Evolutionary conservation across 371 early-diverging fungal genomes (phyloP), one percentile per base, ranked within the genome.

Genomic region (Capniomyces stellatus): DNA sequence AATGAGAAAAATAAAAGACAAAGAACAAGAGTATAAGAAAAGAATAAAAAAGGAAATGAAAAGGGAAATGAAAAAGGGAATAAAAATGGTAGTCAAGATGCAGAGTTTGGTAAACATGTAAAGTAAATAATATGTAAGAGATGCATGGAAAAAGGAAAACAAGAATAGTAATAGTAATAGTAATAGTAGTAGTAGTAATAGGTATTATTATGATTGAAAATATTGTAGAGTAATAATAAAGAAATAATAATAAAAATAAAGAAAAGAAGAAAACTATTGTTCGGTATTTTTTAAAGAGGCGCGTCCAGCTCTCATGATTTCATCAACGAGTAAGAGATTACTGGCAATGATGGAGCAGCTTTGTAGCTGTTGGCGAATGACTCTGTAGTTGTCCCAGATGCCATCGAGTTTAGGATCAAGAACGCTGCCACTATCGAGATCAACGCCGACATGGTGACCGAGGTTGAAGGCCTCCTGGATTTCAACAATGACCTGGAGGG

Each of bases 321-420:
- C 99, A 73, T 99, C 99, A 22, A 99, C 98, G 52, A 99, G 77
- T 57, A 99, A 73, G 59, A 99, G 76, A 75, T 94, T 99, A 66
- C 89, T 87, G 23, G 98, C 92, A 65, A 96, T 97, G 29, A 97
- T 89, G 49, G 95, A 77, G 58, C 87, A 87, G 54, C 92, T 90
- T 64, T 95, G 86, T 46, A 99, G 74, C 84, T 93, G 83, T 69
- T 93, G 92, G 28, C 92, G 80, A 58, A 92, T 78, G 24, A 99
- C 99, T 31, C 91, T 78, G 75, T 93, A 94, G 77, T 95, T 97
- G 64, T 98, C 96, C 86, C 89, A 91, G 54, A 98, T 88, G 51
- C 93, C 95, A 71, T 94, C 92, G 30, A 80, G 71, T 51, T 76
- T 72, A 21, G 96, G 98, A 63, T 97, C 96, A 69, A 91, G 73